A percentile compares a stretch with the other conserved stretches of the same genome.
These are phyloP conservation scores for Chrysanthemum lavandulifolium DNA, from an alignment of 129 eudicot genomes.

Conservation along the genomic window DNA sequence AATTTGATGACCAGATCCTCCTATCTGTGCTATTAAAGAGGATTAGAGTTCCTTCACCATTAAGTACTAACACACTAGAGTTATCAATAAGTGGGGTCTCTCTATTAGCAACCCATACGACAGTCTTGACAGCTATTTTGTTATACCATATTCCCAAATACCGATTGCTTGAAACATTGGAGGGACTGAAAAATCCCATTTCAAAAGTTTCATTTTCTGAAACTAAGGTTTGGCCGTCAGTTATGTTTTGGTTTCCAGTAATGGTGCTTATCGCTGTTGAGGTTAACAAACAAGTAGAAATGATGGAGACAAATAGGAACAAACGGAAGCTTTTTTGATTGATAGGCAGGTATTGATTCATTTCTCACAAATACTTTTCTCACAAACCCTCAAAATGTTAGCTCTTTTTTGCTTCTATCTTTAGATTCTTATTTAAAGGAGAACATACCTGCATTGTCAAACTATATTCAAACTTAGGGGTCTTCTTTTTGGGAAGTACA, in stretches of 20 bases:
- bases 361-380: no score
- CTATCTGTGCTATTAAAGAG: conserved; percentile 28
- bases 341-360: conserved; percentile 3
- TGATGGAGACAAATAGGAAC: conserved; percentile 20
- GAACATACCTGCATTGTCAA: no score
- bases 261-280: conserved; percentile 34
- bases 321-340: conserved; percentile 5
- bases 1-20: conserved; percentile 52
- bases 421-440: no score
- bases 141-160: conserved; percentile 66
- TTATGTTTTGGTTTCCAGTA: conserved; percentile 26
- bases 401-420: no score
- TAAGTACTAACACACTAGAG: conserved; percentile 29
- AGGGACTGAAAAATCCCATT: conserved; percentile 58
- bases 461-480: no score
- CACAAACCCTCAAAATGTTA: no score
- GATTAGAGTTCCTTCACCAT: conserved; percentile 32
- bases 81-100: conserved; percentile 39
- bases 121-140: conserved; percentile 27
- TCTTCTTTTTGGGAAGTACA: no score
- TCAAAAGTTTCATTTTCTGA: conserved; percentile 41
- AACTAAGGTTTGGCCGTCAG: conserved; percentile 35
- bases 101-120: conserved; percentile 71
- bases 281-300: neutral
- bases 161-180: conserved; percentile 21